Percentiles rank a stretch among this genome's conserved stretches.
These are phyloP conservation scores for Aspergillus carlsbadensis DNA, from an alignment of 495 filamentous ascomycete genomes.

Conservation along the genomic window DNA sequence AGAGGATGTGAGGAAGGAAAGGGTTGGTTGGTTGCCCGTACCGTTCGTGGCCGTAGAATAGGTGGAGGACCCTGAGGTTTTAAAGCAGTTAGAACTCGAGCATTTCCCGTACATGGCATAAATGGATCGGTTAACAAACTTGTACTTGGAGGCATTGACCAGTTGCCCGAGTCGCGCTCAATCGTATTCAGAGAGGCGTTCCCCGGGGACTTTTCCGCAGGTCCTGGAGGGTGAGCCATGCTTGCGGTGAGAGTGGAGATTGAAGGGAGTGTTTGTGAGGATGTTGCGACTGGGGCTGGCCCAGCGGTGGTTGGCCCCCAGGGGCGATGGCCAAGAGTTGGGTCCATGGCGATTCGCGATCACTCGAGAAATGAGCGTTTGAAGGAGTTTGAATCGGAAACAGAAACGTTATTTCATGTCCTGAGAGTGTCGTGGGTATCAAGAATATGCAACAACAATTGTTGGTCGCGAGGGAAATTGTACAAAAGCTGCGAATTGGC, in stretches of 20 bases:
- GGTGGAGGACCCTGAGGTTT: slow-evolving; percentile 50
- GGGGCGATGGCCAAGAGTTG: slow-evolving; percentile 39
- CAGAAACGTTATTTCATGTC: slow-evolving; percentile 31
- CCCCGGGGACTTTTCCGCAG: slow-evolving; percentile 44
- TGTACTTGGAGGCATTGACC: slow-evolving; percentile 53
- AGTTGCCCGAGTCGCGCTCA: slow-evolving; percentile 51
- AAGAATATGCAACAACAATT: background rate
- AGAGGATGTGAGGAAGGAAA: slow-evolving; percentile 49
- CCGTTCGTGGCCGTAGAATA: slow-evolving; percentile 52
- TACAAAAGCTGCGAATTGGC: background rate
- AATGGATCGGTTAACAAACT: slow-evolving; percentile 31
- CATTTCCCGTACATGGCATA: background rate
- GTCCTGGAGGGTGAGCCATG: slow-evolving; percentile 29
- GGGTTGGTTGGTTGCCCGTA: slow-evolving; percentile 48
- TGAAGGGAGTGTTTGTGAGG: slow-evolving; percentile 47
- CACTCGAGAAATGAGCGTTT: slow-evolving; percentile 1
- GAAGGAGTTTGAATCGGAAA: background rate
- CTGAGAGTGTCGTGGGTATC: slow-evolving; percentile 5
- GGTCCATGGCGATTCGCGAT: slow-evolving; percentile 33
- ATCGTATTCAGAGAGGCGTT: slow-evolving; percentile 49
- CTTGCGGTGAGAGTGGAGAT: slow-evolving; percentile 48
- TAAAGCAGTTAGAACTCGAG: slow-evolving; percentile 26
- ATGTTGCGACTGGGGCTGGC: slow-evolving; percentile 29
- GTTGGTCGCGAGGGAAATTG: background rate
- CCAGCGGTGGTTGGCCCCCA: slow-evolving; percentile 41